Evolutionary conservation across 768 basidiomycete species (phyloP).

Genomic region (Hygrocybe coccinea): DNA sequence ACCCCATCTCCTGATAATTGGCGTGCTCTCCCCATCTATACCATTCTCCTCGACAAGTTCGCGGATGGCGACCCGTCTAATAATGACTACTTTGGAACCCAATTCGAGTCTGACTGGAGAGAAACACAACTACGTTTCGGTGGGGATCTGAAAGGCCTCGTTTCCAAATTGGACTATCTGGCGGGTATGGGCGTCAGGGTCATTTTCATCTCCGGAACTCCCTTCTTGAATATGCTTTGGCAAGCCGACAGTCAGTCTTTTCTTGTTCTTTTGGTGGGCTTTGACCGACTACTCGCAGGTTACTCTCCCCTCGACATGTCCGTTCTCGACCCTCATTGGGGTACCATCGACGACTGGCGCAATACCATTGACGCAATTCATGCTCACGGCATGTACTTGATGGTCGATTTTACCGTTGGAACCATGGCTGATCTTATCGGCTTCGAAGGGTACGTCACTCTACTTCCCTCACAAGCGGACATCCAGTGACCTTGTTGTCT

Average conservation of each 20-base stretch:
- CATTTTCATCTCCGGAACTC: constrained; percentile 90
- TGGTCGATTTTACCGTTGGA: constrained; percentile 91
- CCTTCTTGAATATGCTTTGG: constrained; percentile 96
- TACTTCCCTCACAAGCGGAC: not conserved
- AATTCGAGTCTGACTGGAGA: constrained; percentile 78
- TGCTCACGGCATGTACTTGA: constrained; percentile 80
- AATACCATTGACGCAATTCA: constrained; percentile 73
- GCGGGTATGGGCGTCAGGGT: constrained; percentile 81
- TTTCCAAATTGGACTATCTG: constrained; percentile 76
- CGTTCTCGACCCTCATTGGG: constrained; percentile 90
- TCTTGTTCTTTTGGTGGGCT: constrained; percentile 9
- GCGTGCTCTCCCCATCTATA: constrained; percentile 77
- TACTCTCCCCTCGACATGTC: constrained; percentile 92
- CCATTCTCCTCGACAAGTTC: constrained; percentile 86
- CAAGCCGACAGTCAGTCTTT: constrained; percentile 80
- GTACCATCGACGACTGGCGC: constrained; percentile 76
- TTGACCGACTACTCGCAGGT: constrained; percentile 41
- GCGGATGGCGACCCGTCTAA: constrained; percentile 90
- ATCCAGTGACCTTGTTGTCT: constrained; percentile 9
- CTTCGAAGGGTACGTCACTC: constrained; percentile 63
- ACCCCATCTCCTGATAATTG: constrained; percentile 80
- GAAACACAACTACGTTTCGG: constrained; percentile 89
- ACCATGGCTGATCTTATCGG: constrained; percentile 88
- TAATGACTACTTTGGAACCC: constrained; percentile 81
- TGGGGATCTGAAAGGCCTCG: constrained; percentile 80